phyloP scores from a whole-genome alignment of 1,139 yeast species.

The Petasospora fabianii region DNA sequence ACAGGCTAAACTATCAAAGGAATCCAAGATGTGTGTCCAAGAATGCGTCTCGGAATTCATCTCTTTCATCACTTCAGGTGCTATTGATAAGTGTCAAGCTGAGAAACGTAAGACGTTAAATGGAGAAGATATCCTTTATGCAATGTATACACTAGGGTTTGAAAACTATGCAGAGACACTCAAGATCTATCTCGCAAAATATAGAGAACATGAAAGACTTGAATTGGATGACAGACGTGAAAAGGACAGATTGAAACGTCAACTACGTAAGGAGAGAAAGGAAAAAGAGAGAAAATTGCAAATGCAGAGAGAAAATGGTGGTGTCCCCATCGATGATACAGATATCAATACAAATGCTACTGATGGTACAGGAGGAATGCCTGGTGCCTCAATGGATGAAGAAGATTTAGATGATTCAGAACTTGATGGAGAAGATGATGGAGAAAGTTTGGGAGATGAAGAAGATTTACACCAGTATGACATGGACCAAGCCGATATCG shows the following conservation, averaged over 20 bases:
- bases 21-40: constrained; percentile 86
- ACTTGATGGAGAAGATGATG: constrained; percentile 5
- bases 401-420: constrained; percentile 3
- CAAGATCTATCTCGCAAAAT: constrained; percentile 65
- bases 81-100: constrained; percentile 59
- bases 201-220: constrained; percentile 40
- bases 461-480: constrained; percentile 18
- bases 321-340: neutral
- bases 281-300: constrained; percentile 8
- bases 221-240: constrained; percentile 26
- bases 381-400: neutral
- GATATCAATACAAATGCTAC: neutral
- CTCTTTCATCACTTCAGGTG: constrained; percentile 70
- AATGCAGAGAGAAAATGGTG: neutral
- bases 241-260: constrained; percentile 23
- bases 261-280: constrained; percentile 21
- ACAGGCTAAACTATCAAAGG: constrained; percentile 81
- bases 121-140: constrained; percentile 61
- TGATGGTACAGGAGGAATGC: neutral
- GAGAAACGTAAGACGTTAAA: constrained; percentile 68
- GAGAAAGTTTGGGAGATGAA: neutral
- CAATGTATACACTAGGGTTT: constrained; percentile 58
- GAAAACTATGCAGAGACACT: constrained; percentile 69
- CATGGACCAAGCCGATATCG: constrained; percentile 13
- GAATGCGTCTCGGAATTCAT: constrained; percentile 87